These are phyloP conservation scores for Bryoglossum gracile DNA, from an alignment of 495 filamentous ascomycete genomes.

Conservation along the genomic window DNA sequence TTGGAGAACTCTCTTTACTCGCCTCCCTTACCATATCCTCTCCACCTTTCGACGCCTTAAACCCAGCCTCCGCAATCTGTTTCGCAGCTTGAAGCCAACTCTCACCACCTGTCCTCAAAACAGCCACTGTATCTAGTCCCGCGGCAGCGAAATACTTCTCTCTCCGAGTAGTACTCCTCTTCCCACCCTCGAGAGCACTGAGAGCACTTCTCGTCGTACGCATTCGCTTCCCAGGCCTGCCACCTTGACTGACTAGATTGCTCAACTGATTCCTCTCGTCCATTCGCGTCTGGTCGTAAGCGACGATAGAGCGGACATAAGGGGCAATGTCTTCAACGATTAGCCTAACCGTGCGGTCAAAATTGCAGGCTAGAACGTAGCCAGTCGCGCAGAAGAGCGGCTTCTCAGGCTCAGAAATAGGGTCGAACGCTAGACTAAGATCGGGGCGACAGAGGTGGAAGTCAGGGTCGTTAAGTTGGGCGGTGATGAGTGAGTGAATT, in stretches of 20 bases:
- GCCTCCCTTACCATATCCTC: no score
- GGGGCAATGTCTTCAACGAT: conserved; percentile 75
- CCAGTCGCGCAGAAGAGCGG: conserved; percentile 7
- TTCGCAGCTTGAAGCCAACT: conserved; percentile 54
- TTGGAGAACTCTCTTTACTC: no score
- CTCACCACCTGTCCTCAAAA: conserved; percentile 59
- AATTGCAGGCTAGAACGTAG: conserved; percentile 46
- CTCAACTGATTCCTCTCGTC: conserved; percentile 57
- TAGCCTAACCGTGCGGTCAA: conserved; percentile 58
- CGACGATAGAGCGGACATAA: conserved; percentile 72
- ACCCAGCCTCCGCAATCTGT: no score
- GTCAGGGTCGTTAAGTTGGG: conserved; percentile 9
- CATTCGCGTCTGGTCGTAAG: conserved; percentile 63
- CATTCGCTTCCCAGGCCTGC: conserved; percentile 46
- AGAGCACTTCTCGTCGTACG: conserved; percentile 74
- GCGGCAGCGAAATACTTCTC: conserved; percentile 70
- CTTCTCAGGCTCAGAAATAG: conserved; percentile 44
- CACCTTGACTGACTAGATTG: conserved; percentile 46
- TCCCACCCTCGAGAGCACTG: conserved; percentile 75
- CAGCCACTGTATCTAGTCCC: conserved; percentile 51
- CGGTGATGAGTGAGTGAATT: conserved; percentile 2
- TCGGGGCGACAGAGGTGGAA: conserved; percentile 30
- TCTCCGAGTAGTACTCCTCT: conserved; percentile 59
- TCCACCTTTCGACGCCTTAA: no score
- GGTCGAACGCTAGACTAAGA: conserved; percentile 48